Base-by-base conservation (phyloP, 139 green algal genomes). In the Picochlorum sp. region DNA sequence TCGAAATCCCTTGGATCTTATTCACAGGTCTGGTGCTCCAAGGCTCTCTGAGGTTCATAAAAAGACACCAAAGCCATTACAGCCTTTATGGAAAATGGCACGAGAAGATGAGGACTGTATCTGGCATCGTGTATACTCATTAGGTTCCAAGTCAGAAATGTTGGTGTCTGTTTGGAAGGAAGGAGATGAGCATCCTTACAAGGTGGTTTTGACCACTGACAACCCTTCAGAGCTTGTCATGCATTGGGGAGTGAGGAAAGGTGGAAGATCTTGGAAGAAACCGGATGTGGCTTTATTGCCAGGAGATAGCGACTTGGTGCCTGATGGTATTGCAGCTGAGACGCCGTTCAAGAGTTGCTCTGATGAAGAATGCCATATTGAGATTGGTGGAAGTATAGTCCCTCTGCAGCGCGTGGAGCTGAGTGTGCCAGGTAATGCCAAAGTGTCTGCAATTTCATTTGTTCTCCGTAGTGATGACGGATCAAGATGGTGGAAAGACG, bases 401-500 rank as follows among this genome's bases (percentile, higher is more conserved):
- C 84, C 82, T 41, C 84, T 96, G 77, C 85, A 91, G 77, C 75
- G 80, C n/a, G 49, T 88, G 8, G 63, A 38, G 14, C 20, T 94
- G 41, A 66, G 45, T 3, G 28, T 96, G 18, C 84, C 88, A 8
- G 45, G 62, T 11, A 79, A 66, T 65, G 52, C 65, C 59, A 57
- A 63, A 31, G 49, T 88, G 24, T 62, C 74, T 3, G 76, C 71
- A 2, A 62, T 89, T 21, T 70, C 62, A 16, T 91, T 94, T 65
- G 89, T 95, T 49, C 59, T 94, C 63, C 78, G 85, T 62, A 82
- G 72, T 60, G 58, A 41, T 1, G 88, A 94, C 62, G 72, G 66
- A 60, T 91, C 81, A 38, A 69, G 65, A 62, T 95, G 90, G 90
- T 97, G 83, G 77, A 84, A 86, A 68, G 90, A 97, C 60, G 81